Percentiles rank a stretch among this genome's conserved stretches.
Evolutionary conservation across 164 flowering plant species (phyloP).

Genomic region (Platanus orientalis): DNA sequence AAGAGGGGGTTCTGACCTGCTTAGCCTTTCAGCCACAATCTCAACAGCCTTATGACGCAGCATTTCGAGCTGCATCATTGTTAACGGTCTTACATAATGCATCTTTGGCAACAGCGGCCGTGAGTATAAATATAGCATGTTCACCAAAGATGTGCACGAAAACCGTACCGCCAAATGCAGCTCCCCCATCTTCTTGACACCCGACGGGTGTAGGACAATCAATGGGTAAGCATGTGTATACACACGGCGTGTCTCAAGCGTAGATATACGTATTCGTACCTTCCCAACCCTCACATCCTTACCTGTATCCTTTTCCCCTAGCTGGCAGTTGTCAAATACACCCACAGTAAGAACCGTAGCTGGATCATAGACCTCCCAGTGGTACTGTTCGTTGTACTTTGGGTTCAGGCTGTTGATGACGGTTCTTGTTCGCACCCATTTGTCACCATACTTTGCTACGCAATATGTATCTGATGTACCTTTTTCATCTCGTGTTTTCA

Average conservation of each 20-base stretch:
- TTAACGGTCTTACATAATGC: slow-evolving; percentile 76
- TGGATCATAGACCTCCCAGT: slow-evolving; percentile 90
- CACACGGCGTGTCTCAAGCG: slow-evolving; percentile 85
- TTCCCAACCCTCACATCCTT: slow-evolving; percentile 74
- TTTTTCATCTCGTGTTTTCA: slow-evolving; percentile 78
- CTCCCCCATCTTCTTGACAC: slow-evolving; percentile 94
- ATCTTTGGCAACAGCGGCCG: slow-evolving; percentile 81
- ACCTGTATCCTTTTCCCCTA: slow-evolving; percentile 54
- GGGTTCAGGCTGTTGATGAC: slow-evolving; percentile 58
- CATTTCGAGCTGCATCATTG: slow-evolving; percentile 68
- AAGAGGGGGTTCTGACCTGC: slow-evolving; percentile 86
- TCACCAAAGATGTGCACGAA: slow-evolving; percentile 71
- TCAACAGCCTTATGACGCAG: slow-evolving; percentile 79
- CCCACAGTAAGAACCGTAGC: slow-evolving; percentile 81
- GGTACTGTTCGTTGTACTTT: slow-evolving; percentile 84
- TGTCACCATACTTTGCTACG: slow-evolving; percentile 84
- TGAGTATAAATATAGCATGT: slow-evolving; percentile 75
- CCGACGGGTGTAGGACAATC: slow-evolving; percentile 75
- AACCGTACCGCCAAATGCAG: slow-evolving; percentile 84
- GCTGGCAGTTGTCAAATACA: slow-evolving; percentile 78
- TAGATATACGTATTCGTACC: slow-evolving; percentile 79
- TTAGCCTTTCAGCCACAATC: slow-evolving; percentile 73
- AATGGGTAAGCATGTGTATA: slow-evolving; percentile 90
- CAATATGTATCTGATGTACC: slow-evolving; percentile 87
- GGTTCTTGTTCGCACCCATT: slow-evolving; percentile 85